phyloP scores from a whole-genome alignment of 345 rosid species.

The Pseudoturritis turrita region DNA sequence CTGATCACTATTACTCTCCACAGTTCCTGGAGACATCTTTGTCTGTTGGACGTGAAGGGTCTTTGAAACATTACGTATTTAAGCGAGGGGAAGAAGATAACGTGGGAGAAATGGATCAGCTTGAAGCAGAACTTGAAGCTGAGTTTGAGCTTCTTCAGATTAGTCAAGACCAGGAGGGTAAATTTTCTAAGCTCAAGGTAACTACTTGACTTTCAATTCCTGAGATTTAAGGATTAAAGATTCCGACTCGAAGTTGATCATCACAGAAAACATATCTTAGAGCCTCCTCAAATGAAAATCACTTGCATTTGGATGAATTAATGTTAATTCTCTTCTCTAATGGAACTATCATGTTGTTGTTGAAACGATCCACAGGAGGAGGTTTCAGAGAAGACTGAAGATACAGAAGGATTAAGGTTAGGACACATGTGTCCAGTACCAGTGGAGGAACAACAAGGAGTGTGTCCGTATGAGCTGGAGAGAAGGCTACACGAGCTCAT shows the following conservation, averaged over 20 bases:
- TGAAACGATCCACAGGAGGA: not conserved
- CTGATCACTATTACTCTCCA: constrained; percentile 29
- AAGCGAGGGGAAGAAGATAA: constrained; percentile 27
- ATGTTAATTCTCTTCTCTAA: not conserved
- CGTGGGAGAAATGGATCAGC: constrained; percentile 54
- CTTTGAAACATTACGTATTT: constrained; percentile 20
- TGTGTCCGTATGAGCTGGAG: constrained; percentile 63
- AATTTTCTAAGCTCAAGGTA: constrained; percentile 31
- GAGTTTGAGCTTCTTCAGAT: constrained; percentile 61
- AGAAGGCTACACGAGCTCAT: constrained; percentile 61
- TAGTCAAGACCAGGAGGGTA: constrained; percentile 39
- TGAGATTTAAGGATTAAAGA: not conserved
- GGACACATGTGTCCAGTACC: not conserved
- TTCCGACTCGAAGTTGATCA: not conserved
- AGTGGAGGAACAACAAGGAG: constrained; percentile 23
- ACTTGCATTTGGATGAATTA: not conserved
- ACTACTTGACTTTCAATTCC: not conserved
- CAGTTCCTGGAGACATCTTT: constrained; percentile 17
- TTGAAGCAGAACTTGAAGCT: constrained; percentile 73
- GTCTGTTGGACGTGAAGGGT: constrained; percentile 22
- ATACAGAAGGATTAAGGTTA: not conserved
- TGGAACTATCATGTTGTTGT: not conserved
- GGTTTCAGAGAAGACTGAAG: not conserved
- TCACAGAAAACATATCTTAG: not conserved
- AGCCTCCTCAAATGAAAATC: not conserved